Conservation (phyloP, 2,329 filamentous ascomycete genomes). For the Fusarium napiforme region DNA sequence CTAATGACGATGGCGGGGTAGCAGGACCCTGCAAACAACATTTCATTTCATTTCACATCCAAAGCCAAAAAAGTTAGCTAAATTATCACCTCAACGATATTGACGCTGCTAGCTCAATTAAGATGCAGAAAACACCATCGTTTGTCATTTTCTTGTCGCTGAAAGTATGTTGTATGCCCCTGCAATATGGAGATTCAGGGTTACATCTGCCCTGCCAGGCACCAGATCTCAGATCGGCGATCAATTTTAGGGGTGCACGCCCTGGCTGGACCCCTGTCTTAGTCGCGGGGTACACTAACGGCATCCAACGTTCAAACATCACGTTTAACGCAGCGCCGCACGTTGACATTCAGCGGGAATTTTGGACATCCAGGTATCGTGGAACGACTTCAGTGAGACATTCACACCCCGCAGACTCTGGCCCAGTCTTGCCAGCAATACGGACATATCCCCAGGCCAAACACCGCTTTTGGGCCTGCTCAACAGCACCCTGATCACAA, state of each 20-base stretch:
- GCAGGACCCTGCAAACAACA: background rate
- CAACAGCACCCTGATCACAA: no score
- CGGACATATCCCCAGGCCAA: no score
- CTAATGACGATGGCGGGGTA: background rate
- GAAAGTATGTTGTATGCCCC: background rate
- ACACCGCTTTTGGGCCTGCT: no score
- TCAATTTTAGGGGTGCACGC: background rate
- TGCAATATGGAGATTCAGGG: rapidly evolving
- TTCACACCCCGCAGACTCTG: background rate
- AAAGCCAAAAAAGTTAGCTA: no score
- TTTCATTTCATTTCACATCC: background rate
- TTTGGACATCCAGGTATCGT: background rate
- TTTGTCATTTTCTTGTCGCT: background rate
- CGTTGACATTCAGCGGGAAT: no score
- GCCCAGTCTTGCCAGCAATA: rapidly evolving
- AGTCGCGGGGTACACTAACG: background rate
- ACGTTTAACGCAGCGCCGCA: background rate
- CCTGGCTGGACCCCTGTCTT: background rate
- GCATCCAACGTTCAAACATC: background rate
- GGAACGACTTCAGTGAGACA: background rate
- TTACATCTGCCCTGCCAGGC: background rate
- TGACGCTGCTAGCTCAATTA: rapidly evolving
- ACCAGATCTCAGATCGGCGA: background rate
- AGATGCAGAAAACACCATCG: background rate
- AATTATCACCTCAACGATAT: no score